phyloP scores from a whole-genome alignment of 2,329 filamentous ascomycete species.

The Fusarium albosuccineum region DNA sequence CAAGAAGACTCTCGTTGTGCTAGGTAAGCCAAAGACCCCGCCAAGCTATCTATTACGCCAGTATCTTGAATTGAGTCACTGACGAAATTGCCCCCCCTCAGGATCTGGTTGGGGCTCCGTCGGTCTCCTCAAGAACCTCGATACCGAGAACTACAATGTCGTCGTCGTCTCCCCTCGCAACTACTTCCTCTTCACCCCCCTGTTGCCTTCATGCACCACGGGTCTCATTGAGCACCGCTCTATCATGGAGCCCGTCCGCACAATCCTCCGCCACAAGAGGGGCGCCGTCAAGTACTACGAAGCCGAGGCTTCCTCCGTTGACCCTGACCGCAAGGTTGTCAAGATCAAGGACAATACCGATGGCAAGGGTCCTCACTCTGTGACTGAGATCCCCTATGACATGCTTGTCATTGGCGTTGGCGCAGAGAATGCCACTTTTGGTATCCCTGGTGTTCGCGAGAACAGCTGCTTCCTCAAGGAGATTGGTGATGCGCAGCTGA shows the following conservation, averaged over 20 bases:
- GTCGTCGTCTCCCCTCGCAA: constrained; percentile 97
- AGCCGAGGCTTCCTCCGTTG: constrained; percentile 95
- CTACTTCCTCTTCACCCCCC: constrained; percentile 99
- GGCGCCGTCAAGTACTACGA: constrained; percentile 96
- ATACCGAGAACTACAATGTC: constrained; percentile 99
- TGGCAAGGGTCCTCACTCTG: constrained; percentile 83
- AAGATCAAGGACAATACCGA: constrained; percentile 94
- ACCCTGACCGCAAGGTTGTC: constrained; percentile 89
- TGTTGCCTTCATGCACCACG: constrained; percentile 96
- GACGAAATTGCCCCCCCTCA: constrained; percentile 55
- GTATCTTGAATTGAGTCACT: constrained; percentile 36
- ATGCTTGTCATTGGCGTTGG: constrained; percentile 98
- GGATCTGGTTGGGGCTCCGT: constrained; percentile 97
- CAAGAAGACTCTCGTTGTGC: constrained; percentile 97
- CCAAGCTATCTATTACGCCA: constrained; percentile 8
- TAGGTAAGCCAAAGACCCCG: constrained; percentile 72
- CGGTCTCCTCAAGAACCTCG: constrained; percentile 96
- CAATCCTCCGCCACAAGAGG: constrained; percentile 95
- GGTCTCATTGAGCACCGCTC: constrained; percentile 98
- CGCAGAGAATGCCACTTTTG: constrained; percentile 98
- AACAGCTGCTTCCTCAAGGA: constrained; percentile 99
- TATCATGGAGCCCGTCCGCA: constrained; percentile 99
- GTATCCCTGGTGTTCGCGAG: constrained; percentile 94
- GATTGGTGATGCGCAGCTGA: constrained; percentile 94
- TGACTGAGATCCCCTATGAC: constrained; percentile 95